Base-by-base conservation (phyloP, 495 filamentous ascomycete genomes). In the Penicillium malachiteum region DNA sequence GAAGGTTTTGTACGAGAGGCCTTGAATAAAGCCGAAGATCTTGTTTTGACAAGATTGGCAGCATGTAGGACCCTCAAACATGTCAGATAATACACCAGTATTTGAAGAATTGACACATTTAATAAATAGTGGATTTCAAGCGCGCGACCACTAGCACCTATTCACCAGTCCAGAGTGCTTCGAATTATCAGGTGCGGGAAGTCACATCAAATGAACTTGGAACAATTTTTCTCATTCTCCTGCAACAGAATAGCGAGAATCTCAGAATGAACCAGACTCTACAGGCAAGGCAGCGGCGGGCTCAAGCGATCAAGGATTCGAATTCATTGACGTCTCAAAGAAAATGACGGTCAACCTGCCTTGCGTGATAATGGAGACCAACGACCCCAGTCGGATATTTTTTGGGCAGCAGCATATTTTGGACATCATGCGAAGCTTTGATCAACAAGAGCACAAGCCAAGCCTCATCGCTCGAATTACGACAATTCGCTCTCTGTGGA, bases 401-500 rank as follows among this genome's bases (percentile, higher is more conserved):
- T 38, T 38, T 38, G 35, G 35, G 2, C 35, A 38, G 13, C 35
- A 38, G 35, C 35, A 38, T 9, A 38, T 6, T n/a, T n/a, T 38
- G 35, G 35, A 38, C 5, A 38, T n/a, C 9, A 38, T 38, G 9
- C 35, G 13, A 38, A 3, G 35, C 35, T n/a, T 38, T 38, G 5
- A 6, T 38, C 8, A 2, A 9, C 35, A 38, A 38, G 35, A n/a
- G 9, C 5, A 9, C 8, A 38, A 38, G 35, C 13, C 2, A 38
- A 38, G 5, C 35, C 8, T 38, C 35, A 1, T n/a, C 8, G 2
- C 13, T 38, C 6, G 35, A 38, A 38, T 38, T 38, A 5, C 41
- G 44, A 17, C 60, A 63, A 46, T 67, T 73, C 54, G 71, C 60
- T 11, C 52, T 76, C 8, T 71, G 65, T 49, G 72, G 70, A 11